Conservation (phyloP, 1,284 basidiomycete genomes). For the Caloboletus firmus region DNA sequence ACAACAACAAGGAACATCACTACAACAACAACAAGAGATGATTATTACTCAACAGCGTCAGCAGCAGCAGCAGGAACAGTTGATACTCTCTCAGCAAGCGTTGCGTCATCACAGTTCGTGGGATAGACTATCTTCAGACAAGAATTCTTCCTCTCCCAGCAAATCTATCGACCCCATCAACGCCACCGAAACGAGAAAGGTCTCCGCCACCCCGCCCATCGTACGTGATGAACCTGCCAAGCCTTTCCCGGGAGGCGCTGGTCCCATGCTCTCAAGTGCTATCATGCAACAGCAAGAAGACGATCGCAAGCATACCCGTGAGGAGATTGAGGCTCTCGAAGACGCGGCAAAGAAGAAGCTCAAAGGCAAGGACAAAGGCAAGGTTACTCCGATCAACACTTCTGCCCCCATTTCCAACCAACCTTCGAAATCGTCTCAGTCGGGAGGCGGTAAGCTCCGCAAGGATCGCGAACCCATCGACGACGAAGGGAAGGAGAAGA, state of each 20-base stretch:
- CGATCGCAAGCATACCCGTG: constrained; percentile 56
- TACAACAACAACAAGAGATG: constrained; percentile 26
- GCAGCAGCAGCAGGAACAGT: constrained; percentile 32
- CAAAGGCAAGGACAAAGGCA: constrained; percentile 35
- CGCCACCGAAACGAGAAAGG: constrained; percentile 65
- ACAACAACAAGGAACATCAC: constrained; percentile 16
- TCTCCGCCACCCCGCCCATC: constrained; percentile 76
- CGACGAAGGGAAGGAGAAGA: constrained; percentile 62
- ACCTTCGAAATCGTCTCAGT: constrained; percentile 27
- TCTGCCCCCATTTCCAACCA: constrained; percentile 35
- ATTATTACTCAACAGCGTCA: constrained; percentile 34
- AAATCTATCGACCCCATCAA: constrained; percentile 53
- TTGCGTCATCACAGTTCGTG: constrained; percentile 29
- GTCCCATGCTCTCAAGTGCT: constrained; percentile 46
- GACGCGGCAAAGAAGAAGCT: constrained; percentile 58
- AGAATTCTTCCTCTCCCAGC: constrained; percentile 19
- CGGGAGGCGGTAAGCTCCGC: constrained; percentile 54
- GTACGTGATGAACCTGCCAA: constrained; percentile 52
- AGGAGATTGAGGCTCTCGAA: constrained; percentile 58
- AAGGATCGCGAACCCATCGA: constrained; percentile 58
- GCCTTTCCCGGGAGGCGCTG: constrained; percentile 24
- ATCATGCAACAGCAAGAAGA: constrained; percentile 56
- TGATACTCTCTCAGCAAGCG: constrained; percentile 32
- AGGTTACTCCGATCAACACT: constrained; percentile 38
- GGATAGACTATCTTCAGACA: constrained; percentile 27